Evolutionary conservation across 1,284 basidiomycete species (phyloP), one percentile per base, ranked within the genome.

Genomic region (Thecaphora frezii): DNA sequence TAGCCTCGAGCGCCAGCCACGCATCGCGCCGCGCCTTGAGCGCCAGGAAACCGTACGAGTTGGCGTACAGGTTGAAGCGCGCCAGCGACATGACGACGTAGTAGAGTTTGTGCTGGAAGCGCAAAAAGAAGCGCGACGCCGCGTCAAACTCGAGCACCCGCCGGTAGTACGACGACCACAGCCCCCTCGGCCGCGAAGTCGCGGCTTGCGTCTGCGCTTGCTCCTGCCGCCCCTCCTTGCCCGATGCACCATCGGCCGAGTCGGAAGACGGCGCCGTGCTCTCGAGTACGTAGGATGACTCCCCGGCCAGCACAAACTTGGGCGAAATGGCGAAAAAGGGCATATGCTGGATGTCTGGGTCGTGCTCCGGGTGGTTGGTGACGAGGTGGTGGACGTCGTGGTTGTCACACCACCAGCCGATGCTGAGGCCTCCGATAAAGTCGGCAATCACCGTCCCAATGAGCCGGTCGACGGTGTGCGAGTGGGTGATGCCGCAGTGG

Each of bases 371-470:
- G 74, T 97, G 93, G 75, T 98, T 98, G 30, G 94, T 91, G 53
- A 97, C 91, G 48, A 97, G 84, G 82, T 98, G 94, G 82, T 98
- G 94, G 46, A 96, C 87, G 73, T 98, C 97, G 80, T 98, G 94
- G 77, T 96, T 97, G 80, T 96, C 86, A 54, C 93, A 91, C 94
- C 94, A 99, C 96, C 94, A 99, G 38, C 91, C 89, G 36, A 96
- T 85, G 77, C 91, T 94, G 49, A 99, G 82, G 1, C 94, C 94
- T 21, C 94, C 93, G 48, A 94, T 83, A 73, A 89, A 91, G 80
- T 93, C 85, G 1, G 91, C 89, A 51, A 94, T 83, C n/a, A 88
- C 77, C 54, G 89, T 91, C 21, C 86, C 89, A 48, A 94, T 82
- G 45, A 91, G 71, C 37, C 93, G 86, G 78, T 99, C 94, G 49